Evolutionary conservation across 306 rosid species (phyloP).

Genomic region (Glycine soja): DNA sequence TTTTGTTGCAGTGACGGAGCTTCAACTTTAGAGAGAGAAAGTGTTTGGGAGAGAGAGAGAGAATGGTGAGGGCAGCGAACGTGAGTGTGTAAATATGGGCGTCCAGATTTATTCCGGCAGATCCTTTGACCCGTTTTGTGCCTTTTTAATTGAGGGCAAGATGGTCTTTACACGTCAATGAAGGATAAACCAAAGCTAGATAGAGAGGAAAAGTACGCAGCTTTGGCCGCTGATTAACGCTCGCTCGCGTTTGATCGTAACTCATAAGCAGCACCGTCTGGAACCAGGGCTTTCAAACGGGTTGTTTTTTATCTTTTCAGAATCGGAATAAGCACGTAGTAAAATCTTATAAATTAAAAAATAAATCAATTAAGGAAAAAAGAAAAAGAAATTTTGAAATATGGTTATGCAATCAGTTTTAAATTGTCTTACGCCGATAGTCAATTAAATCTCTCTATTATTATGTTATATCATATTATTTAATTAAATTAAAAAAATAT

Average conservation of each 20-base stretch:
- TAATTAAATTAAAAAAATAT: no score
- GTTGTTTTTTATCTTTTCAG: background rate
- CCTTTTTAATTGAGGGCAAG: constrained; percentile 53
- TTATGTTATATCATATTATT: no score
- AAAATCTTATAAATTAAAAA: no score
- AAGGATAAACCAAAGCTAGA: background rate
- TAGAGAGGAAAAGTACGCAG: background rate
- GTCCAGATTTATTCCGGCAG: constrained; percentile 69
- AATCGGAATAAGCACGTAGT: background rate
- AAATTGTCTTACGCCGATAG: no score
- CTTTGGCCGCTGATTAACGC: background rate
- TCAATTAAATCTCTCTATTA: no score
- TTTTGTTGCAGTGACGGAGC: constrained; percentile 54
- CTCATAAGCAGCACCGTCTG: background rate
- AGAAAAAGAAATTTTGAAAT: no score
- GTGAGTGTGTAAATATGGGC: constrained; percentile 39
- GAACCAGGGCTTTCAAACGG: no score
- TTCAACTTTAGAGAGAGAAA: constrained; percentile 55
- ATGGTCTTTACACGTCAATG: constrained; percentile 43
- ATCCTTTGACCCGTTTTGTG: constrained; percentile 78
- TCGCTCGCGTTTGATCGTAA: background rate
- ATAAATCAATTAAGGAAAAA: no score
- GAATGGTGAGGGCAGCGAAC: constrained; percentile 24
- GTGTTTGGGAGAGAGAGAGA: background rate
- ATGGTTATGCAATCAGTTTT: no score